Evolutionary conservation across 108 stramenopile genomes (phyloP), one percentile per base, ranked within the genome.

Genomic region (Thalassiosira profunda): DNA sequence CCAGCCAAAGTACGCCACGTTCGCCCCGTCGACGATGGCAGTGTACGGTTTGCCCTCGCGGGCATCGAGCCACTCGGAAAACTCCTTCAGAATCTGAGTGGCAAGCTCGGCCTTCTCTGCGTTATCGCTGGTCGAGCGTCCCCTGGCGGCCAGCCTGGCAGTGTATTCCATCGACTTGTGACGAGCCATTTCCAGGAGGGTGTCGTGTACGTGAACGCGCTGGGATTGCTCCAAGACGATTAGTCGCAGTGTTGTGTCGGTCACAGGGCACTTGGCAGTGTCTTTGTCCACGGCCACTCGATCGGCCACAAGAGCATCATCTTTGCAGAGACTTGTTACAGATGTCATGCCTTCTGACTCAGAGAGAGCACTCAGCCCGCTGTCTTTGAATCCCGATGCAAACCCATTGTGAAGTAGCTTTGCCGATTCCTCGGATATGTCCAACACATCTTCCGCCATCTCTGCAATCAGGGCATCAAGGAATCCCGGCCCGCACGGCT

Each of bases 1-100:
- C 74, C 75, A 76, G 8, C 80, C 80, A 45, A 81, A 81, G 63
- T 74, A 81, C 26, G 75, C 80, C 21, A 76, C 74, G 40, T 81
- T 81, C 11, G 80, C 70, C 1, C 80, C 80, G 30, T 81, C 80
- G 33, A 74, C 67, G 18, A 74, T 74, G 42, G 73, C 73, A 18
- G 73, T 74, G 15, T 59, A 74, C 1, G 73, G 73, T n/a, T 56
- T 15, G 6, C 73, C 73, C 12, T 68, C 58, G 20, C 73, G 42
- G 5, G 35, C 17, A 45, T 72, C 70, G 20, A 81, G 63, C 80
- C 80, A 81, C 9, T 76, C 63, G 28, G 80, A 76, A 51, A 81
- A 81, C 5, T 72, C 63, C 45, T 29, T 61, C 5, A 81, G 43
- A 29, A 76, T 65, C 40, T 72, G 70, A 33, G 70, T 76, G 18